phyloP scores from a whole-genome alignment of 306 rosid genomes.

The Rubus idaeus region DNA sequence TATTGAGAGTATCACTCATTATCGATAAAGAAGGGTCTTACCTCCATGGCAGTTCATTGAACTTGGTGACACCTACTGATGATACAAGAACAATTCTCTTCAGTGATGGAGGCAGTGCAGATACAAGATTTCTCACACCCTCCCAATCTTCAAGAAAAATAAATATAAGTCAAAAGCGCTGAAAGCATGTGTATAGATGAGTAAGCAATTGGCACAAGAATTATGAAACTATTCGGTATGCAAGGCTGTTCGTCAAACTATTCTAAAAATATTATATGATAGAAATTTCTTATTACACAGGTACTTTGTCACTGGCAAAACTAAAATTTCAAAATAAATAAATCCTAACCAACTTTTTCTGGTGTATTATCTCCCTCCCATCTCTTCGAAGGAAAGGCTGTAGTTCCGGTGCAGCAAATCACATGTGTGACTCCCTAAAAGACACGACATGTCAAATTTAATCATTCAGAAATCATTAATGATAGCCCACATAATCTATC shows the following conservation, averaged over 20 bases:
- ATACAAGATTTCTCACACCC: slow-evolving; percentile 84
- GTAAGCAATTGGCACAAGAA: not conserved
- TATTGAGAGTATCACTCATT: slow-evolving; percentile 12
- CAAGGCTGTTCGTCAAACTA: not conserved
- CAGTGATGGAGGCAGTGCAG: slow-evolving; percentile 73
- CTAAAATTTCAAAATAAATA: slow-evolving; percentile 4
- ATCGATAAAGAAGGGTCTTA: slow-evolving; percentile 39
- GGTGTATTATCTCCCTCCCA: slow-evolving; percentile 94
- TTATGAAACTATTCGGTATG: not conserved
- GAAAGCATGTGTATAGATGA: slow-evolving; percentile 10
- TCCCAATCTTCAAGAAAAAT: slow-evolving; percentile 76
- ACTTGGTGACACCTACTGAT: slow-evolving; percentile 94
- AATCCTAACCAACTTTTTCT: slow-evolving; percentile 80
- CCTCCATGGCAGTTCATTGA: slow-evolving; percentile 93
- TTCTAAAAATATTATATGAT: not conserved
- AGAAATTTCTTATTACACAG: not conserved
- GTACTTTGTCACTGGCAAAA: not conserved
- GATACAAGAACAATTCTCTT: slow-evolving; percentile 91
- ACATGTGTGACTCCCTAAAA: slow-evolving; percentile 92
- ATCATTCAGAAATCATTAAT: slow-evolving; percentile 8
- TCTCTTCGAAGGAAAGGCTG: slow-evolving; percentile 91
- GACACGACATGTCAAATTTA: slow-evolving; percentile 22
- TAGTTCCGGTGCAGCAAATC: slow-evolving; percentile 95
- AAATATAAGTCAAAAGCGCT: slow-evolving; percentile 7
- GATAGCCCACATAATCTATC: not conserved